Base-by-base conservation (phyloP, 495 filamentous ascomycete genomes). In the Podospora didyma region DNA sequence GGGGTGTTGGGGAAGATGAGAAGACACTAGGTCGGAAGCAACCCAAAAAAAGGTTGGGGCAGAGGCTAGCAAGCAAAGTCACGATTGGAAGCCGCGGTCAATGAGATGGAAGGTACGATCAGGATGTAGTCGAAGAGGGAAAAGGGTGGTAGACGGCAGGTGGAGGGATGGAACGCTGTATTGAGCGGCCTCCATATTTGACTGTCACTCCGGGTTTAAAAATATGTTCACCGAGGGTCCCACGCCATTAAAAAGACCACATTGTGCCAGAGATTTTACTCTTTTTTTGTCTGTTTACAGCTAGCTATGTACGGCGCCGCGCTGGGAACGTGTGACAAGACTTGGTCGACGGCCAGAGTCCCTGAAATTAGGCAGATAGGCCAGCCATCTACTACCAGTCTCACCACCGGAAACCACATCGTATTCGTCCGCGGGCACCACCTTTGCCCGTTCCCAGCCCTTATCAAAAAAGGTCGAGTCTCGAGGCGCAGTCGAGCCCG, bases 211-310 rank as follows among this genome's bases (percentile, higher is more conserved):
- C n/a, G n/a, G n/a, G n/a, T n/a, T n/a, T n/a, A n/a, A n/a, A n/a
- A n/a, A n/a, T n/a, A n/a, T n/a, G 12, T 53, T 35, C 14, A 2
- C 17, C n/a, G n/a, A n/a, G n/a, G n/a, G n/a, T n/a, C n/a, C n/a
- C n/a, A n/a, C n/a, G n/a, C n/a, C n/a, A n/a, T n/a, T n/a, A n/a
- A n/a, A n/a, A n/a, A 49, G 14, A 6, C 46, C 2, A 51, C 26
- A n/a, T 22, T n/a, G 4, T 59, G 51, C 49, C 64, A 64, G 64
- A 64, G 56, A 62, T 56, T 65, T 61, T 59, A 48, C 54, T 68
- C 49, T 53, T 64, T 67, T 67, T 62, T 57, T 58, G 60, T 54
- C 22, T 59, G 53, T 62, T 63, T 57, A 51, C 37, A 67, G 56
- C 56, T 63, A 62, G 50, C 57, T 66, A 67, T 41, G 46, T 56